These are phyloP conservation scores for Camellia japonica DNA, from an alignment of 148 eudicot species.

Conservation along the genomic window DNA sequence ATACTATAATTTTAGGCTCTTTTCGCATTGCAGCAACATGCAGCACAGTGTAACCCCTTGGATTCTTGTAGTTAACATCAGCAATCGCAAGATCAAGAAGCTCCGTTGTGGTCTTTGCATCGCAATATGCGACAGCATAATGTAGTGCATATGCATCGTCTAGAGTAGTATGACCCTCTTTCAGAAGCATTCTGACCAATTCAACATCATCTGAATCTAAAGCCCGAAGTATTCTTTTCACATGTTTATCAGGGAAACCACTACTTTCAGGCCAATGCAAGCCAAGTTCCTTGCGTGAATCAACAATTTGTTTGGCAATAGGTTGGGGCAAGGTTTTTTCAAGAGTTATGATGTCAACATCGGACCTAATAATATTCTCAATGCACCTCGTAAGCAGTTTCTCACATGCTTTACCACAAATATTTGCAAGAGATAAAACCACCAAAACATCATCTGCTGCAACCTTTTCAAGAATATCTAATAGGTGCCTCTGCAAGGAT, in stretches of 20 bases:
- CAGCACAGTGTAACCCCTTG: constrained; percentile 68
- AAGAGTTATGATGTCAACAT: constrained; percentile 67
- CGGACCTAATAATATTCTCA: constrained; percentile 53
- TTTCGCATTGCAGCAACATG: constrained; percentile 91
- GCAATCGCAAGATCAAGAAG: constrained; percentile 82
- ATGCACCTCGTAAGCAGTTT: constrained; percentile 54
- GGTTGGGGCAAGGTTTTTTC: constrained; percentile 61
- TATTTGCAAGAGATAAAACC: constrained; percentile 61
- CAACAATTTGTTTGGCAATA: constrained; percentile 59
- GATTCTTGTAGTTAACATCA: constrained; percentile 61
- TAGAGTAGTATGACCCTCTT: constrained; percentile 66
- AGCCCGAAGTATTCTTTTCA: constrained; percentile 83
- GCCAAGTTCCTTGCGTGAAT: constrained; percentile 53
- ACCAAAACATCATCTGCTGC: constrained; percentile 68
- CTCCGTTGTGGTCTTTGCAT: constrained; percentile 64
- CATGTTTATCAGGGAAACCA: constrained; percentile 68
- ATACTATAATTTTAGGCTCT: constrained; percentile 86
- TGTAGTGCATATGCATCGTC: constrained; percentile 86
- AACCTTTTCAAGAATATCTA: constrained; percentile 73
- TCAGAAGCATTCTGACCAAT: constrained; percentile 69
- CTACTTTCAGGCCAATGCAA: constrained; percentile 39
- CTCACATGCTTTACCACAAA: constrained; percentile 64
- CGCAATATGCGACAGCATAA: constrained; percentile 90
- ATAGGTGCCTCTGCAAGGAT: constrained; percentile 53
- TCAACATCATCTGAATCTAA: constrained; percentile 92